These are phyloP conservation scores for Brettanomyces anomalus DNA, from an alignment of 805 yeast species.

Conservation along the genomic window DNA sequence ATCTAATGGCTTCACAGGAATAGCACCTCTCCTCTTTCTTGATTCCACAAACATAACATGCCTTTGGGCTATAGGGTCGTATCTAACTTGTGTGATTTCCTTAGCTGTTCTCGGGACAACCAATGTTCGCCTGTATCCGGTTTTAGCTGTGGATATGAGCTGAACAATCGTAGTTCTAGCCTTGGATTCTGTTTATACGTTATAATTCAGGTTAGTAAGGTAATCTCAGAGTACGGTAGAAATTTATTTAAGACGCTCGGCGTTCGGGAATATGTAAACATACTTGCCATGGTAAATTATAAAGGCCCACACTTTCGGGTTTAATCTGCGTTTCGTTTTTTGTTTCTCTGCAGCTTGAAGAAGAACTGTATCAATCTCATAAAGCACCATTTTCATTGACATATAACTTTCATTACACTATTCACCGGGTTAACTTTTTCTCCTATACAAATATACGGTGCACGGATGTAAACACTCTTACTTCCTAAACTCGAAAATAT, in stretches of 20 bases:
- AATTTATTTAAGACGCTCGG: too few relatives aligned
- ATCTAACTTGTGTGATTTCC: constrained; percentile 69
- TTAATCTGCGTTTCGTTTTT: too few relatives aligned
- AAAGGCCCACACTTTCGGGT: neutral
- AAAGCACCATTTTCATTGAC: too few relatives aligned
- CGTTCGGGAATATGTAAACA: too few relatives aligned
- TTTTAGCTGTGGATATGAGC: constrained; percentile 79
- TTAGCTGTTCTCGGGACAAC: constrained; percentile 77
- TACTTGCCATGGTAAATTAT: constrained; percentile 4
- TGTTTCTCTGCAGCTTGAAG: too few relatives aligned
- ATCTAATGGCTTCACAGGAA: constrained; percentile 34
- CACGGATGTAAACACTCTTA: too few relatives aligned
- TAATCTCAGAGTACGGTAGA: neutral
- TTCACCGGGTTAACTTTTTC: too few relatives aligned
- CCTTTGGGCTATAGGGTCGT: constrained; percentile 82
- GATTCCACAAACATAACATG: constrained; percentile 87
- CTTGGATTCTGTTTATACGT: constrained; percentile 43
- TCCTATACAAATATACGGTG: too few relatives aligned
- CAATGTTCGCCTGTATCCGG: constrained; percentile 80
- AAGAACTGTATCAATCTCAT: too few relatives aligned
- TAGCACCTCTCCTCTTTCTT: constrained; percentile 70
- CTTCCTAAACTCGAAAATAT: too few relatives aligned
- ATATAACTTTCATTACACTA: too few relatives aligned
- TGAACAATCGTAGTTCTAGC: constrained; percentile 76
- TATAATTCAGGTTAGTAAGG: neutral